These are phyloP conservation scores for Zymoseptoria crescenta DNA, from an alignment of 2,329 filamentous ascomycete species.

Conservation along the genomic window DNA sequence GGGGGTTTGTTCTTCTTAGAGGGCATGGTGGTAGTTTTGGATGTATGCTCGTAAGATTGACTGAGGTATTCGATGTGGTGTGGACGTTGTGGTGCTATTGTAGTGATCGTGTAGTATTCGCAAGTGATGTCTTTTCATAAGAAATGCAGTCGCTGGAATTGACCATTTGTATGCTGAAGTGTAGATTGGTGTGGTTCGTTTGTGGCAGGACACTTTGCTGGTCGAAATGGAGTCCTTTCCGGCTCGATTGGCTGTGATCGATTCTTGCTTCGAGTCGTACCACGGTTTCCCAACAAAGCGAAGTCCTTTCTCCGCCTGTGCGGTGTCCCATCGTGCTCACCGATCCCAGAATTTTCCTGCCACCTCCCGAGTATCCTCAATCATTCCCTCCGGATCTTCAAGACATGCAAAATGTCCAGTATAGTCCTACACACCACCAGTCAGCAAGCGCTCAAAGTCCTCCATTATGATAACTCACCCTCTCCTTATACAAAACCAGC, in stretches of 20 bases:
- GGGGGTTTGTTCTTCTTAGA: neutral
- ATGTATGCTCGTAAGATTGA: neutral
- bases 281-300: neutral
- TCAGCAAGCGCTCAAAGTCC: neutral
- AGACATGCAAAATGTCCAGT: constrained; percentile 25
- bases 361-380: constrained; percentile 24
- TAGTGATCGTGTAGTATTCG: neutral
- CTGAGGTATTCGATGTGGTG: neutral
- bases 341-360: constrained; percentile 12
- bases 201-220: no score
- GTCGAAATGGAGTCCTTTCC: no score
- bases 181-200: no score
- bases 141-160: neutral
- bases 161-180: neutral
- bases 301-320: neutral
- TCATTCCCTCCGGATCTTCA: constrained; percentile 24
- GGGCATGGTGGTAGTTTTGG: neutral
- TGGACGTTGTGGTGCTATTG: neutral
- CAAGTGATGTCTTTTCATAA: neutral
- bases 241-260: neutral
- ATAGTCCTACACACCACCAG: constrained; percentile 7
- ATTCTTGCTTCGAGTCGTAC: neutral
- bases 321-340: neutral
- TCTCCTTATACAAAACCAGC: constrained; percentile 31
- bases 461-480: constrained; percentile 6